phyloP scores from a whole-genome alignment of 495 filamentous ascomycete species.

The Rusavskia elegans region DNA sequence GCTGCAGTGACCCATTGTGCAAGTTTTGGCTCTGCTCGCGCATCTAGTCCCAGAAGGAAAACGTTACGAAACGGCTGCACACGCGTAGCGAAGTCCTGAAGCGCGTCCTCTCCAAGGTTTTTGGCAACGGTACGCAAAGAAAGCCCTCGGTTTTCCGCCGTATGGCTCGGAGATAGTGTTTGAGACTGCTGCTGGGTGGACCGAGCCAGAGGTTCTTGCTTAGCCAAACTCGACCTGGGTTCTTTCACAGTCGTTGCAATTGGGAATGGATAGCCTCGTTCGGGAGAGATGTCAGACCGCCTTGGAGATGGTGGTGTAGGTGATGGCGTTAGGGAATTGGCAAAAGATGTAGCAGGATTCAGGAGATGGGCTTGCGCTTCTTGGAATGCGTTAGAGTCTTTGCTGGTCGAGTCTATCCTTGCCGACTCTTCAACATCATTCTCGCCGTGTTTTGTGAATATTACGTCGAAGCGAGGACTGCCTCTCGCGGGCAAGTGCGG shows the following conservation, averaged over 20 bases:
- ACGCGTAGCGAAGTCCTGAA: slow-evolving; percentile 49
- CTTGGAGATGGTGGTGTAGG: neutral
- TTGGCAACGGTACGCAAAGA: slow-evolving; percentile 12
- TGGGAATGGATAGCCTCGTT: neutral
- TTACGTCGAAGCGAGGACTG: no score
- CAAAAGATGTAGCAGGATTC: neutral
- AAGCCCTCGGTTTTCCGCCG: neutral
- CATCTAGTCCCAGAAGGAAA: slow-evolving; percentile 50
- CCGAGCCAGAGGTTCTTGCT: neutral
- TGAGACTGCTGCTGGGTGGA: neutral
- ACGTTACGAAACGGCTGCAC: slow-evolving; percentile 50
- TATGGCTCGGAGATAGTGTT: neutral
- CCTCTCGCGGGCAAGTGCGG: no score
- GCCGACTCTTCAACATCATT: no score
- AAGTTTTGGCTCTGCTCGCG: slow-evolving; percentile 41
- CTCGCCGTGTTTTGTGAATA: no score
- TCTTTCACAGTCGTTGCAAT: neutral
- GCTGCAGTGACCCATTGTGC: slow-evolving; percentile 53
- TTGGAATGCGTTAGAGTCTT: neutral
- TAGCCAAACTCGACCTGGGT: neutral
- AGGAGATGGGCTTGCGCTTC: neutral
- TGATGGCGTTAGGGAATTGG: neutral
- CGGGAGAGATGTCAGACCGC: neutral
- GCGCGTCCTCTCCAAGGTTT: slow-evolving; percentile 42
- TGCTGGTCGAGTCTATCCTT: no score